Base-by-base conservation (phyloP, 2,329 filamentous ascomycete genomes). In the Clonostachys chloroleuca region DNA sequence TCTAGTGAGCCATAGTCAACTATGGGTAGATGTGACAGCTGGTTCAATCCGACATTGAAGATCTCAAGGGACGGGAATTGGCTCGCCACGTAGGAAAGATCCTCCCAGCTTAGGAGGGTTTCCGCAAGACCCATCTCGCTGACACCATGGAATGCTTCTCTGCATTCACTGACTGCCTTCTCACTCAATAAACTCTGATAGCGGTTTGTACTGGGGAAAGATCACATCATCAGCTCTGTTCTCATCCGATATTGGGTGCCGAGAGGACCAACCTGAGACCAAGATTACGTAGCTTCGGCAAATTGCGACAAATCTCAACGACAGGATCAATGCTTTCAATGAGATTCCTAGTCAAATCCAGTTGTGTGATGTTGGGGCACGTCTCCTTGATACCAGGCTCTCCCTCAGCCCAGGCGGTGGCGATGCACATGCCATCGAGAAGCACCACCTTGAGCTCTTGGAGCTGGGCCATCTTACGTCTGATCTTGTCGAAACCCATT, bases 401-500 rank as follows among this genome's bases (percentile, higher is more conserved):
- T 10, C 53, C 59, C 1, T 59, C 65, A 2, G 52, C 55, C 35
- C 59, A 61, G 5, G 69, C 64, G 34, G 54, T 59, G 10, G 60
- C 66, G 51, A 97, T 78, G 44, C 81, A 74, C 59, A 89, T 68
- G 13, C 86, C 84, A 67, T 97, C 92, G 8, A 99, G 74, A 37
- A 97, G 81, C 44, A 95, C 84, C 47, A 92, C 84, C 54, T 79
- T 85, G 50, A 97, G 76, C 57, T 94, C 88, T 47, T 85, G 74
- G 34, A 97, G 73, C 59, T 86, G 75, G 55, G 91, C 86, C 59
- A 95, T 84, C 66, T 92, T 83, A 54, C 79, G 79, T 40, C 87
- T 82, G 54, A 96, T 89, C 73, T 96, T 96, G 56, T 95, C 91
- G 56, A 97, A 97, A 33, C 94, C 94, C 34, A 97, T 82, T 68